A percentile compares a stretch with the other conserved stretches of the same genome.
These are phyloP conservation scores for Linnemannia schmuckeri DNA, from an alignment of 192 early-diverging fungal species.

Conservation along the genomic window DNA sequence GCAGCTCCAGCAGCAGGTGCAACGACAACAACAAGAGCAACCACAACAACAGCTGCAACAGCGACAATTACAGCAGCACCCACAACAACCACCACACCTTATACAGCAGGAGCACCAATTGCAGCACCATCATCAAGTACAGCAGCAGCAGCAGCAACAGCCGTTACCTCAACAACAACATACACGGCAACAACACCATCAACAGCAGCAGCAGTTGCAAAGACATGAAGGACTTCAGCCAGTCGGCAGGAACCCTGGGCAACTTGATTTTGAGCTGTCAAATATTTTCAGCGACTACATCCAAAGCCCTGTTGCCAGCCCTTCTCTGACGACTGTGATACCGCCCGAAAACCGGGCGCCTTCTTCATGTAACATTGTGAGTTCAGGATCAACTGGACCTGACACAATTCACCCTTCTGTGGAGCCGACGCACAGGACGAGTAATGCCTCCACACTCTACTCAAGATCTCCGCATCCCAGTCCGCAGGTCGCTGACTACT, in stretches of 20 bases:
- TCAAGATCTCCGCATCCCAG: not conserved
- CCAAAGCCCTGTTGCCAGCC: not conserved
- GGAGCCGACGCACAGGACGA: not conserved
- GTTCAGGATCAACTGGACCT: not conserved
- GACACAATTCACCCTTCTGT: not conserved
- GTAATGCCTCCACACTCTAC: not conserved
- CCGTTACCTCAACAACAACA: not conserved
- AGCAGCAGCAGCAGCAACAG: constrained; percentile 7
- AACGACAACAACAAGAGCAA: not conserved
- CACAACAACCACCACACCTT: not conserved
- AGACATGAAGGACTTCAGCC: not conserved
- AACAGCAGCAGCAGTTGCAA: not conserved
- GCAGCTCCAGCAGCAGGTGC: not conserved
- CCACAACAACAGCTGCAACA: not conserved
- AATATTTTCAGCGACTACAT: constrained; percentile 3
- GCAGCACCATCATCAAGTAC: constrained; percentile 24
- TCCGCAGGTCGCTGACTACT: not conserved
- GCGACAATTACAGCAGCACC: not conserved
- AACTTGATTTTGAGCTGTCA: not conserved
- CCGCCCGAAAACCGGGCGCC: not conserved
- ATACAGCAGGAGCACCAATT: not conserved
- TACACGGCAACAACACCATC: not conserved
- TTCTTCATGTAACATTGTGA: not conserved
- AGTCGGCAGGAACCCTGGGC: not conserved
- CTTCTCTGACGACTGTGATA: not conserved